Percentiles rank a stretch among this genome's conserved stretches.
Evolutionary conservation across 2,329 filamentous ascomycete species (phyloP).

Genomic region (Tolypocladium pustulatum): DNA sequence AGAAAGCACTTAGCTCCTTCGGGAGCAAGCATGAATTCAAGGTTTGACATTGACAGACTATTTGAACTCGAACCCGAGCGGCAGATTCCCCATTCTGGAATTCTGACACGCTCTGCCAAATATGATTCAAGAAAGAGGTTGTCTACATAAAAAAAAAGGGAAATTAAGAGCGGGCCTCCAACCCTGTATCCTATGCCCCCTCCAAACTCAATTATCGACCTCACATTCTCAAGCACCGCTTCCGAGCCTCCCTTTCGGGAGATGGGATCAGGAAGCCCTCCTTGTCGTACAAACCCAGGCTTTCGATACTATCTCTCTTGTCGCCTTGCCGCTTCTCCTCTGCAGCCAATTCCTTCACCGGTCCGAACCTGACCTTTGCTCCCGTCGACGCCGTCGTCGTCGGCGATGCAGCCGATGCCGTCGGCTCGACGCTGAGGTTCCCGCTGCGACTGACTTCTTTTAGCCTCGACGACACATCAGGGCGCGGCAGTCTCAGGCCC

Average conservation of each 20-base stretch:
- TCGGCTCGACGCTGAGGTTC: constrained; percentile 10
- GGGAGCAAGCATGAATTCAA: neutral
- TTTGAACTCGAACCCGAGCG: neutral
- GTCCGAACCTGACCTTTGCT: constrained; percentile 11
- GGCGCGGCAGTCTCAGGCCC: constrained; percentile 5
- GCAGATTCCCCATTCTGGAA: neutral
- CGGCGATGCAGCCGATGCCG: constrained; percentile 1
- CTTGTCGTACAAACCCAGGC: constrained; percentile 31
- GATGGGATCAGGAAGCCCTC: constrained; percentile 34
- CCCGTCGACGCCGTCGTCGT: neutral
- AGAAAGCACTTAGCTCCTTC: neutral
- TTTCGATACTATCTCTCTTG: constrained; percentile 23
- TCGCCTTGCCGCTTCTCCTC: constrained; percentile 12
- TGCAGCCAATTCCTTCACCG: constrained; percentile 15
- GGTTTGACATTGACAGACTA: neutral
- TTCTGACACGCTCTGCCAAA: neutral
- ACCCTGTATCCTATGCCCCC: neutral
- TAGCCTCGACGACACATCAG: constrained; percentile 6
- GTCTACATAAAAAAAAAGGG: neutral
- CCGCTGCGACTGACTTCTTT: constrained; percentile 9
- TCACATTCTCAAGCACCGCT: constrained; percentile 4
- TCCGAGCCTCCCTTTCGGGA: constrained; percentile 21
- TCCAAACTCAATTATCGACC: neutral
- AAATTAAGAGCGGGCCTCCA: neutral
- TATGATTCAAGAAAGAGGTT: neutral